Conservation (phyloP, 208 protist species). For the Acanthamoeba healyi region DNA sequence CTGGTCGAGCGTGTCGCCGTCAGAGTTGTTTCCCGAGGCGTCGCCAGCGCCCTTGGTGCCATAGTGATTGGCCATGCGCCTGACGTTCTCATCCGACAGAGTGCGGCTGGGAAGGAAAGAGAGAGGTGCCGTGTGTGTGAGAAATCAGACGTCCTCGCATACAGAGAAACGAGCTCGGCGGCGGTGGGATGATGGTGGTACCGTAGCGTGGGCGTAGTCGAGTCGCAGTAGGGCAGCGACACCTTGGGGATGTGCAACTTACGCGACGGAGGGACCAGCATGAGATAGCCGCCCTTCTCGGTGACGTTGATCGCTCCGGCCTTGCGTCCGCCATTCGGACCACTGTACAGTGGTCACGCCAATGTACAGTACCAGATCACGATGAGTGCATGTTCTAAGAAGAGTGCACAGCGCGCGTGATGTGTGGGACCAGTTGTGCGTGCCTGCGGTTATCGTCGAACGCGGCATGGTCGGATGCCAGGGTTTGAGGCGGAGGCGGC, state of each 20-base stretch:
- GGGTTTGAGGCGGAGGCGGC: background rate
- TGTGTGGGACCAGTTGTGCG: background rate
- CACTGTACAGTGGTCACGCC: no score
- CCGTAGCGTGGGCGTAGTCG: constrained; percentile 15
- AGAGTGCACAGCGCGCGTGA: background rate
- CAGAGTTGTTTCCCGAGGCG: constrained; percentile 7
- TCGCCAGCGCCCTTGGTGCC: background rate
- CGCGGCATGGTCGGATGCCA: background rate
- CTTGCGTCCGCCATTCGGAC: background rate
- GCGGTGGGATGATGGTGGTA: no score
- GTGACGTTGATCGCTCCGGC: background rate
- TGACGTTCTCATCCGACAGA: constrained; percentile 24
- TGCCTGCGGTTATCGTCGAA: background rate
- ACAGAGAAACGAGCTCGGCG: no score
- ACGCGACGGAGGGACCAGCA: constrained; percentile 38
- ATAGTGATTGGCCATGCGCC: background rate
- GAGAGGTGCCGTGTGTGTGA: background rate
- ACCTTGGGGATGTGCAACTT: constrained; percentile 45
- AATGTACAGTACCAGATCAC: no score
- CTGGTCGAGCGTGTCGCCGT: constrained; percentile 28
- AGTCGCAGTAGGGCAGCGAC: background rate
- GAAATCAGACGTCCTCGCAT: background rate
- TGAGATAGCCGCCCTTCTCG: background rate
- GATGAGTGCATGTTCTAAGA: no score
- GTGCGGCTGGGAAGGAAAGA: background rate